Conservation (phyloP, 495 filamentous ascomycete species). For the Chaetomium cochliodes region DNA sequence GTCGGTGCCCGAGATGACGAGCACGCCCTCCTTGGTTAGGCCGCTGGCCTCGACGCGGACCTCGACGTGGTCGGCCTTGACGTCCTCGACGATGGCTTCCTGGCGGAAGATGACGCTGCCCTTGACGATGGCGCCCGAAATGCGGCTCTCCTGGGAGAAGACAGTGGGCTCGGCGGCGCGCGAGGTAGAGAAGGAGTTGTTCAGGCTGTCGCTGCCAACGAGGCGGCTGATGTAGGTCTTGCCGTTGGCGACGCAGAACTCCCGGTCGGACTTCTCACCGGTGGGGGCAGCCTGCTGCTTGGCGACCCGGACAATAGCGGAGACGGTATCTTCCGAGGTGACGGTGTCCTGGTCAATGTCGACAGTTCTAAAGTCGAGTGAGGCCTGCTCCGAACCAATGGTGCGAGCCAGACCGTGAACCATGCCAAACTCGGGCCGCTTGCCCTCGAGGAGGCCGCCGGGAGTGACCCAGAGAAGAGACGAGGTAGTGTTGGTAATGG, state of each 20-base stretch:
- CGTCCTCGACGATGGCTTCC: conserved; percentile 4
- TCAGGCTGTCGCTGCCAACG: background rate
- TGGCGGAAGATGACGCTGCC: background rate
- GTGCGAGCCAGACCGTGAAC: background rate
- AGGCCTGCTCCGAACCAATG: background rate
- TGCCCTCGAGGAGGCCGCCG: background rate
- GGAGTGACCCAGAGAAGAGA: conserved; percentile 4
- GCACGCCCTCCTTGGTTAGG: conserved; percentile 28
- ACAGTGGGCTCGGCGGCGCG: background rate
- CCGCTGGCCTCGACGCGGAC: conserved; percentile 28
- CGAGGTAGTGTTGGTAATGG: background rate
- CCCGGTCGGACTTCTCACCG: background rate
- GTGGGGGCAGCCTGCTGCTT: background rate
- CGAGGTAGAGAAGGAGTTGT: background rate
- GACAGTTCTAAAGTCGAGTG: background rate
- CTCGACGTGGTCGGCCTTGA: conserved; percentile 26
- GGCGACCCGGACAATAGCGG: background rate
- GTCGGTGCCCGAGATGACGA: conserved; percentile 27
- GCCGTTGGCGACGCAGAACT: background rate
- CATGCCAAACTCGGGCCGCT: background rate
- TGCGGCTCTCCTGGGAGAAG: background rate
- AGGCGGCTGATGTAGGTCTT: conserved; percentile 3
- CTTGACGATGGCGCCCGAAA: background rate
- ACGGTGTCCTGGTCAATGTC: background rate
- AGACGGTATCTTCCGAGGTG: background rate